Base-by-base conservation (phyloP, 441 rosid species). In the Croton laevigatus region DNA sequence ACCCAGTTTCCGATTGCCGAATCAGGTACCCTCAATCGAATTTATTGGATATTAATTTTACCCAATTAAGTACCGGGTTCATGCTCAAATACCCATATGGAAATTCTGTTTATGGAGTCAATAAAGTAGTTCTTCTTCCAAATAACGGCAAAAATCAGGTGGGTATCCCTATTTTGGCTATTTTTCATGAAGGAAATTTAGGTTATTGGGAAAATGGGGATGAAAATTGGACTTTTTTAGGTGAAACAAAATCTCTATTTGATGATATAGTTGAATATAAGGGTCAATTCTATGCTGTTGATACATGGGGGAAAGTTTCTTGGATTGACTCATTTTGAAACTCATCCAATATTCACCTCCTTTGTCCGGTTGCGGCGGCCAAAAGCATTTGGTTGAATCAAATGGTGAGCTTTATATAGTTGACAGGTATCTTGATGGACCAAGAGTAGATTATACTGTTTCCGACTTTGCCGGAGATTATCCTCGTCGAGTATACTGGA, bases 361-460 rank as follows among this genome's bases (percentile, higher is more conserved):
- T 74, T 88, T 63, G 80, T 84, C 48, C 78, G 85, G 85, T 65
- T 91, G 91, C 23, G 97, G 96, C 87, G 78, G 45, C n/a, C 87
- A 85, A 85, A 94, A 92, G 88, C 83, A 82, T 78, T 73, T 94
- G 77, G 84, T 92, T 38, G 94, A 94, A 66, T 90, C 96, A 5
- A 27, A 76, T 46, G 89, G 86, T n/a, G 84, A 87, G 27, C 75
- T 84, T 40, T 84, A 68, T 38, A 75, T 77, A 51, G 85, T 86
- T 6, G 60, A 72, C 70, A 37, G 88, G 85, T 61, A 89, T 82
- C 68, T 78, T 80, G 81, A 78, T 85, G 82, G 71, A 80, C 78
- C 82, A 81, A 61, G 77, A 2, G 19, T 23, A 48, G 78, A 68
- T 57, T 73, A 62, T 62, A 68, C 81, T 69, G 71, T 51, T 27